Base-by-base conservation (phyloP, 495 filamentous ascomycete species). In the Penicillium alfredii region DNA sequence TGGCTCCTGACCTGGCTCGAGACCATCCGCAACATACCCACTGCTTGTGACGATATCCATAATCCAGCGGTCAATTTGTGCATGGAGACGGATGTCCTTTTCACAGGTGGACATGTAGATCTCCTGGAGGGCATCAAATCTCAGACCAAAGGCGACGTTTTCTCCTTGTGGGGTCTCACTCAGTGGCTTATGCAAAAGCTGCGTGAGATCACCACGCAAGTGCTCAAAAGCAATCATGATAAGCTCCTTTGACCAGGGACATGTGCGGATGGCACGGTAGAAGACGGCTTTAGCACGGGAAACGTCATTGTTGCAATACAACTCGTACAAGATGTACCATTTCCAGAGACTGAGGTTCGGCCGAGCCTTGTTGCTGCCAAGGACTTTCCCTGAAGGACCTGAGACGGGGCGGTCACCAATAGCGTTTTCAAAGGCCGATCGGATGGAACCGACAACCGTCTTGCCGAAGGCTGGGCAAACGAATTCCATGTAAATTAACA, bases 231-330 rank as follows among this genome's bases (percentile, higher is more conserved):
- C 81, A 16, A 81, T 48, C 64, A 84, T 66, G 36, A 77, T 71
- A 7, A 84, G 56, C 38, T 78, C 76, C 57, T 88, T 92, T 1
- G 76, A 77, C 84, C 85, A 85, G 1, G 84, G 84, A 58, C 84
- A 88, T 3, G 73, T 69, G 25, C 68, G 66, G 30, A 75, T 52
- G 0, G 56, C 66, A n/a, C 72, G 58, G 38, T 64, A 68, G 35
- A 65, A 69, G 10, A 76, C 54, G 1, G 38, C 35, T 37, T 73
- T 78, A 6, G 73, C 76, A 32, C 66, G 66, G 0, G 28, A 30
- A 23, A 57, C 33, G 8, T 72, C 58, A n/a, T 18, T 8, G 0
- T 51, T 47, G 4, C 55, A 45, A 4, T 55, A 57, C 6, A 63
- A 42, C 19, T 74, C 68, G 31, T 80, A 84, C 4, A 77, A 47